These are phyloP conservation scores for Sphagnum contortum DNA, from an alignment of 225 moss, liverwort and hornwort genomes.

Conservation along the genomic window DNA sequence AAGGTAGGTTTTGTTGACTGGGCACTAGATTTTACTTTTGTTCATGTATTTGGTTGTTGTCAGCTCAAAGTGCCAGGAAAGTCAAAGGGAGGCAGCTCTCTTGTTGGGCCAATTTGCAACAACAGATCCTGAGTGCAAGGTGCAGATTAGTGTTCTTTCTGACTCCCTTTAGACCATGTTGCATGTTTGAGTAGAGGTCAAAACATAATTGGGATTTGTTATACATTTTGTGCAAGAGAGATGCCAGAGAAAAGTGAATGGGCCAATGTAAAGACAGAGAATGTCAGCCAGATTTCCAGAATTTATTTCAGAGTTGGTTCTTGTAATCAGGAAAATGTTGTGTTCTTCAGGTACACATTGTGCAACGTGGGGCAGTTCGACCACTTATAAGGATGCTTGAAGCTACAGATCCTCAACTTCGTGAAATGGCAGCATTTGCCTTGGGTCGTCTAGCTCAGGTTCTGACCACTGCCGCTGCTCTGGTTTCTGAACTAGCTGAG, in stretches of 20 bases:
- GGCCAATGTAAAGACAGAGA: too few relatives aligned
- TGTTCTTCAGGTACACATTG: slow-evolving; percentile 73
- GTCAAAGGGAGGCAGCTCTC: slow-evolving; percentile 95
- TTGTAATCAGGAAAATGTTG: too few relatives aligned
- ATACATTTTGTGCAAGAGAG: too few relatives aligned
- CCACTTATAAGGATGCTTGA: slow-evolving; percentile 97
- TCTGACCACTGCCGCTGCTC: slow-evolving; percentile 26
- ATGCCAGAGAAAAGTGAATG: too few relatives aligned
- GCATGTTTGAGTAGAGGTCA: too few relatives aligned
- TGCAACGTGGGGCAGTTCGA: slow-evolving; percentile 92
- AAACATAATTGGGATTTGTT: too few relatives aligned
- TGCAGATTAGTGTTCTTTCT: slow-evolving; percentile 5
- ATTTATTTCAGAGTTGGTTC: too few relatives aligned
- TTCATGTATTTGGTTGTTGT: slow-evolving; percentile 2
- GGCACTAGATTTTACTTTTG: neutral
- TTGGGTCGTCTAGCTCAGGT: slow-evolving; percentile 99
- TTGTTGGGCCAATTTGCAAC: slow-evolving; percentile 95
- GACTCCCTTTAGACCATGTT: too few relatives aligned
- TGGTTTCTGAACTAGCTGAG: neutral
- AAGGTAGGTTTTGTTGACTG: neutral
- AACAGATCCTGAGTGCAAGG: slow-evolving; percentile 99
- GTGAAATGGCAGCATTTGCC: slow-evolving; percentile 99
- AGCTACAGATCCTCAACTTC: slow-evolving; percentile 90
- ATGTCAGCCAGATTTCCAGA: too few relatives aligned
- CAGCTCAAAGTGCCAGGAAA: slow-evolving; percentile 96